Evolutionary conservation across 228 moss, liverwort and hornwort species (phyloP).

Genomic region (Sphagnum magellanicum): DNA sequence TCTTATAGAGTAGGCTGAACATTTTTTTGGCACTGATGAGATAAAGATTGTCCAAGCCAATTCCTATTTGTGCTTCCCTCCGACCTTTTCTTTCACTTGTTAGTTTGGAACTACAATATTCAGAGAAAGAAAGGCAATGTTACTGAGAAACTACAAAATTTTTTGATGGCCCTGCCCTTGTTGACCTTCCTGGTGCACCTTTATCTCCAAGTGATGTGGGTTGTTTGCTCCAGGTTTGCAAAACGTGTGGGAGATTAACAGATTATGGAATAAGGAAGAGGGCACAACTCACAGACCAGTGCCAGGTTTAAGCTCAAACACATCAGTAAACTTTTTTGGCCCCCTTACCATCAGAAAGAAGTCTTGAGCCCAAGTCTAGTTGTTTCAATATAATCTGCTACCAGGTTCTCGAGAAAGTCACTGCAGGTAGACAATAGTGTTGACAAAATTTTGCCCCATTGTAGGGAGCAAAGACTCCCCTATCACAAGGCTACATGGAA

Average conservation of each 20-base stretch:
- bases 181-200: not conserved
- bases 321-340: too few species aligned
- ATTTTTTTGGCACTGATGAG: not conserved
- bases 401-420: too few species aligned
- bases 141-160: not conserved
- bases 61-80: not conserved
- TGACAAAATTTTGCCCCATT: too few species aligned
- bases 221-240: constrained; percentile 27
- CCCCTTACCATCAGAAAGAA: too few species aligned
- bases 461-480: too few species aligned
- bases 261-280: constrained; percentile 19
- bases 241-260: constrained; percentile 22
- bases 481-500: too few species aligned
- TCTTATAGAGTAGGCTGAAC: not conserved
- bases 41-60: not conserved
- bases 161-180: not conserved
- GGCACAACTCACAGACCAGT: constrained; percentile 10
- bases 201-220: not conserved
- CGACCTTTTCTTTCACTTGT: not conserved
- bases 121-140: too few species aligned
- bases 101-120: not conserved
- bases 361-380: too few species aligned
- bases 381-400: too few species aligned
- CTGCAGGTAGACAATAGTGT: too few species aligned
- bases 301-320: constrained; percentile 1